phyloP scores from a whole-genome alignment of 768 basidiomycete genomes.

The Peribolospora baueri region DNA sequence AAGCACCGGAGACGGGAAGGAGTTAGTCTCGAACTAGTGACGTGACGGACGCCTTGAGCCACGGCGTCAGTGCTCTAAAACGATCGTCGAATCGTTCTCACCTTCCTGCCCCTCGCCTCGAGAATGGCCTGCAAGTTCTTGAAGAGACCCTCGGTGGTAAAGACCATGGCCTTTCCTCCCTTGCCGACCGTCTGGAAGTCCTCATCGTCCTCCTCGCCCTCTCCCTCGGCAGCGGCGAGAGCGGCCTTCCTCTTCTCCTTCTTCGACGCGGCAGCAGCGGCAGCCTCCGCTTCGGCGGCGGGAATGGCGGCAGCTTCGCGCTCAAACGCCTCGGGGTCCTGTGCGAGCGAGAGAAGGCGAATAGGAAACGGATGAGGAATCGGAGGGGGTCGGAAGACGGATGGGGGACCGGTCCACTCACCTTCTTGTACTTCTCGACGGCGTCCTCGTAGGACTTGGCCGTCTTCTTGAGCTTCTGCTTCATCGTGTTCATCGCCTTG shows the following conservation, averaged over 20 bases:
- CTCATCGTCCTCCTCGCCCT: constrained; percentile 25
- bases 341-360: neutral
- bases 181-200: constrained; percentile 77
- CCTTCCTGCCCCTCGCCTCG: constrained; percentile 91
- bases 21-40: neutral
- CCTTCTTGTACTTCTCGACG: constrained; percentile 52
- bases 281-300: constrained; percentile 24
- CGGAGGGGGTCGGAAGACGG: neutral
- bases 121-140: constrained; percentile 75
- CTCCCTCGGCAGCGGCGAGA: constrained; percentile 24
- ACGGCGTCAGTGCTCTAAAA: neutral
- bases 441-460: constrained; percentile 67
- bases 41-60: neutral
- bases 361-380: neutral
- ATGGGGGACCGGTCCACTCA: constrained; percentile 19
- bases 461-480: constrained; percentile 85
- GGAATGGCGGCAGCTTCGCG: constrained; percentile 36
- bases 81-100: constrained; percentile 18
- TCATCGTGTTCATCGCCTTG: constrained; percentile 86
- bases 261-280: constrained; percentile 20
- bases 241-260: constrained; percentile 19
- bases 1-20: neutral
- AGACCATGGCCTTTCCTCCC: constrained; percentile 59
- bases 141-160: constrained; percentile 65
- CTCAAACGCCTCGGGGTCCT: constrained; percentile 80